Evolutionary conservation across 371 early-diverging fungal genomes (phyloP), one percentile per base, ranked within the genome.

Genomic region (Apophysomyces variabilis): DNA sequence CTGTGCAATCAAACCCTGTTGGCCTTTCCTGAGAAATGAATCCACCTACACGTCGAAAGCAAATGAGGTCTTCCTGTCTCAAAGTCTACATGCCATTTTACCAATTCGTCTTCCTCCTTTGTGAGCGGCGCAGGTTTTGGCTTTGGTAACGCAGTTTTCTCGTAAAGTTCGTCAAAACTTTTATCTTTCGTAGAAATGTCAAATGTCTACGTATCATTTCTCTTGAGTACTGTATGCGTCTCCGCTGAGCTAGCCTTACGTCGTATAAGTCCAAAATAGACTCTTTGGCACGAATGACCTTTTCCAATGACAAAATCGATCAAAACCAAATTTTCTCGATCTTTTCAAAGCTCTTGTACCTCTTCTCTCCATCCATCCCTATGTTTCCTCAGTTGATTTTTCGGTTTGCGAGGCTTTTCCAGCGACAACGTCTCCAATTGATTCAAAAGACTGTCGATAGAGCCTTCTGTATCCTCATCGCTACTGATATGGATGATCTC

Each of bases 1-100:
- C 26, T 81, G 78, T 3, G 90, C 84, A 0, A 79, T 70, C 14
- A 79, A 62, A 0, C 74, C 78, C 12, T 45, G 50, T 18, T 78
- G 64, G 37, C 75, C 77, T n/a, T 67, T 68, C 7, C 64, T 57
- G n/a, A 87, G 66, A 1, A 71, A 69, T 5, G 50, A 56, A 1
- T 69, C 45, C 45, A 80, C 70, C 81, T 83, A 74, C 39, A 18
- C 7, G 26, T 2, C 26, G 26, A 26, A 26, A 26, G 26, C 26
- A 26, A 26, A 26, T 26, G 26, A 26, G 26, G 26, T 26, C 26
- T 26, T 26, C 26, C 26, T 26, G 26, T 26, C 26, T 26, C 26
- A 26, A 26, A 26, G 26, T 26, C 26, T 26, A 26, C 41, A 11
- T 46, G 50, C 21, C 9, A 21, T 50, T 26, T 50, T 58, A 83